Conservation (phyloP, 495 filamentous ascomycete species). For the Aspergillus taichungensis region DNA sequence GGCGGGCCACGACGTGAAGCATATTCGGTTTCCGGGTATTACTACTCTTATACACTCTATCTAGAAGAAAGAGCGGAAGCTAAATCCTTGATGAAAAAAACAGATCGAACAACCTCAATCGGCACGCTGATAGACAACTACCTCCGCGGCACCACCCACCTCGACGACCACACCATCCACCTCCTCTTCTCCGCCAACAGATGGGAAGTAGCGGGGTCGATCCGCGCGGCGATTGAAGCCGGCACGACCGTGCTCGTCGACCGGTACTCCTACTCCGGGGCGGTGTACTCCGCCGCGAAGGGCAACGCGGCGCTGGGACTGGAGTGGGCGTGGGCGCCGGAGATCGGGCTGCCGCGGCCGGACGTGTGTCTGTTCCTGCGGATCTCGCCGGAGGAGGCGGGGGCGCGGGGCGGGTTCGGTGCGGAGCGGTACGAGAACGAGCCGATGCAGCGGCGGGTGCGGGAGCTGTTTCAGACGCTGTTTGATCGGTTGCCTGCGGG, state of each 20-base stretch:
- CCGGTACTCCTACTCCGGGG: conserved; percentile 88
- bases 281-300: conserved; percentile 94
- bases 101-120: conserved; percentile 82
- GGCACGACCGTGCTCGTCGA: conserved; percentile 79
- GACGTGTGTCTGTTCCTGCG: conserved; percentile 85
- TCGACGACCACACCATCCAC: conserved; percentile 90
- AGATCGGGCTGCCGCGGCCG: conserved; percentile 78
- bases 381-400: conserved; percentile 62
- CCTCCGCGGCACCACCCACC: conserved; percentile 60
- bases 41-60: background rate
- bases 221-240: conserved; percentile 47
- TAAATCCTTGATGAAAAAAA: conserved; percentile 6
- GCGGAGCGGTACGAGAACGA: conserved; percentile 81
- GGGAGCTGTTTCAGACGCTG: conserved; percentile 55
- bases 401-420: conserved; percentile 73
- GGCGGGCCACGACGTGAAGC: conserved; percentile 55
- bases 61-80: background rate
- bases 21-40: conserved; percentile 83
- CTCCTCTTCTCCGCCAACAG: conserved; percentile 93
- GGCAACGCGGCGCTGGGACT: conserved; percentile 58
- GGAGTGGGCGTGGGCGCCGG: conserved; percentile 72
- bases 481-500: conserved; percentile 28
- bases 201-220: conserved; percentile 74
- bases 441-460: conserved; percentile 73
- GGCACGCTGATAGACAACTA: conserved; percentile 86